Conservation (phyloP, 306 rosid species). For the Casuarina cunninghamiana region DNA sequence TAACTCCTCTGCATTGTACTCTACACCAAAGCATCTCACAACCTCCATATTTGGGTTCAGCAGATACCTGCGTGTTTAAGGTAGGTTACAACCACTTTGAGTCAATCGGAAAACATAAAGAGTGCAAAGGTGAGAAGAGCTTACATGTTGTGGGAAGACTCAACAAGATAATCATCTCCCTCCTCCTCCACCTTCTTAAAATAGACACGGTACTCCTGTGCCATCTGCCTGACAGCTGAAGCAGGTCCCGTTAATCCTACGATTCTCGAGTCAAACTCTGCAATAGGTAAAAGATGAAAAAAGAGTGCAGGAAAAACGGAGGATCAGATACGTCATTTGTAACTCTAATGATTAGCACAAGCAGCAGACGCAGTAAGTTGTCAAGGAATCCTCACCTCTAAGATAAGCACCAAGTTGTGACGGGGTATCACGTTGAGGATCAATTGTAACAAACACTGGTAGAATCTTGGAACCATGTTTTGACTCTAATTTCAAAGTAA, state of each 20-base stretch:
- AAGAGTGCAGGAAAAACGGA: constrained; percentile 12
- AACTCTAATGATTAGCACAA: constrained; percentile 7
- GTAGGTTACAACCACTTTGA: constrained; percentile 19
- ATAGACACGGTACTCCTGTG: constrained; percentile 81
- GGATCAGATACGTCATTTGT: constrained; percentile 3
- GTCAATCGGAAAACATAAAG: constrained; percentile 10
- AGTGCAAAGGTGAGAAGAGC: constrained; percentile 23
- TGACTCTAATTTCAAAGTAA: constrained; percentile 51
- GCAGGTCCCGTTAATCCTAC: constrained; percentile 76
- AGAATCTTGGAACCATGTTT: constrained; percentile 50
- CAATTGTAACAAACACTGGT: constrained; percentile 85
- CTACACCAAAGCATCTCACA: constrained; percentile 76
- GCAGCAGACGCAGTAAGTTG: not conserved
- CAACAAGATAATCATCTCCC: constrained; percentile 84
- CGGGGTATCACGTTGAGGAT: constrained; percentile 90
- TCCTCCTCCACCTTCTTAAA: constrained; percentile 85
- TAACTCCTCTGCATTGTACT: constrained; percentile 72
- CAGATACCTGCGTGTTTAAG: constrained; percentile 67
- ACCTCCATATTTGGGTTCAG: constrained; percentile 83
- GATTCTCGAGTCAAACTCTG: constrained; percentile 82
- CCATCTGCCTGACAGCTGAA: constrained; percentile 82
- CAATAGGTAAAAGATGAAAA: constrained; percentile 13
- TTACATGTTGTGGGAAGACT: constrained; percentile 85
- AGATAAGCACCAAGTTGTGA: constrained; percentile 79
- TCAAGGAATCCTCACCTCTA: constrained; percentile 54